A percentile compares a stretch with the other conserved stretches of the same genome.
These are phyloP conservation scores for Pseudogymnoascus sp. DNA, from an alignment of 2,329 filamentous ascomycete species.

Conservation along the genomic window DNA sequence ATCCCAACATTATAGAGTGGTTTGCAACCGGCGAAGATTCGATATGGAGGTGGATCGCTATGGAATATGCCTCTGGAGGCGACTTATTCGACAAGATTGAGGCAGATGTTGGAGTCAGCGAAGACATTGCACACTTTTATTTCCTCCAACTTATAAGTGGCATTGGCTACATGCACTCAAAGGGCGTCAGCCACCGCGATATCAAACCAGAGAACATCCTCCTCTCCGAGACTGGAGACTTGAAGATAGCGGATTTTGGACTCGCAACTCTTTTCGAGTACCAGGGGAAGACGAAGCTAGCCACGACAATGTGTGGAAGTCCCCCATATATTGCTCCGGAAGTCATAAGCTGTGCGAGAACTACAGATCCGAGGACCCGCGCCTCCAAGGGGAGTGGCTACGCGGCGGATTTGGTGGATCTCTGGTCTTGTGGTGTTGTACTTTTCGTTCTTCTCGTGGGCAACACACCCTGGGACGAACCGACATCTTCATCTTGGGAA, in stretches of 20 bases:
- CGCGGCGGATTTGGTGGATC: constrained; percentile 73
- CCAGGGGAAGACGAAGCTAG: constrained; percentile 73
- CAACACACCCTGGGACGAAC: constrained; percentile 97
- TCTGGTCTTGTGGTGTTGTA: constrained; percentile 98
- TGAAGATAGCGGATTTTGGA: constrained; percentile 96
- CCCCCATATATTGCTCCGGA: constrained; percentile 97
- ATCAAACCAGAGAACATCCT: constrained; percentile 95
- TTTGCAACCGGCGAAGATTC: constrained; percentile 79
- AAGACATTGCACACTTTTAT: constrained; percentile 94
- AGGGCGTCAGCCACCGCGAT: constrained; percentile 87
- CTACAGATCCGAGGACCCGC: constrained; percentile 36
- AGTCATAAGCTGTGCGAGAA: constrained; percentile 53
- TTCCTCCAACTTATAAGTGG: constrained; percentile 87
- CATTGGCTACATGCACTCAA: constrained; percentile 91
- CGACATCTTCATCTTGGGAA: constrained; percentile 78
- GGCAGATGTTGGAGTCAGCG: constrained; percentile 86
- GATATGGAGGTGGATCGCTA: constrained; percentile 93
- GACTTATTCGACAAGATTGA: constrained; percentile 99
- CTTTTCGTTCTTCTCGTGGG: constrained; percentile 90
- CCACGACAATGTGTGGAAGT: constrained; percentile 85
- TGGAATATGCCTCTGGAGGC: constrained; percentile 92
- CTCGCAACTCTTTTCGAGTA: constrained; percentile 91
- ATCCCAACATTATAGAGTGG: constrained; percentile 91
- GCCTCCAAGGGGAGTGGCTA: constrained; percentile 53
- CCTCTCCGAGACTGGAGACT: constrained; percentile 70